A percentile compares a stretch with the other conserved stretches of the same genome.
Conservation (phyloP, 768 basidiomycete species). For the Mycena metata region DNA sequence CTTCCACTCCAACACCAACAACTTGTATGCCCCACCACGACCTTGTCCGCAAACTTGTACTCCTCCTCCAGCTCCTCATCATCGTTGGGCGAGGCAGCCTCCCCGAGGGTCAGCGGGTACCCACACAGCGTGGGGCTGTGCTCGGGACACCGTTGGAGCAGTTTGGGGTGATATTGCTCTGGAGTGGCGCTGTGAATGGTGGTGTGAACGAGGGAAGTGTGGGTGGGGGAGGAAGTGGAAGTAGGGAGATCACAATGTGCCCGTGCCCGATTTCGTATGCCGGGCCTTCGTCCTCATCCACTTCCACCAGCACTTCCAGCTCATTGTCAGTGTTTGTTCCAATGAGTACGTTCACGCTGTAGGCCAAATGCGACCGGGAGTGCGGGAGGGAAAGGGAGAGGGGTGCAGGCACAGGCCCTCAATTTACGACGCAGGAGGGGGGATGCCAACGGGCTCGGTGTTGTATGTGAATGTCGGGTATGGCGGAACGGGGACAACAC, state of each 20-base stretch:
- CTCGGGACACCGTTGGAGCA: too few species aligned
- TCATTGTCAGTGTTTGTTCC: too few species aligned
- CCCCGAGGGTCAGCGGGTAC: too few species aligned
- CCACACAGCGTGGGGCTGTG: background rate
- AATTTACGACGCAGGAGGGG: background rate
- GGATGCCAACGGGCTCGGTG: background rate
- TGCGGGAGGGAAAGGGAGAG: background rate
- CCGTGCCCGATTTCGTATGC: conserved; percentile 31
- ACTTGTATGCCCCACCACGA: too few species aligned
- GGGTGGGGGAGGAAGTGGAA: too few species aligned
- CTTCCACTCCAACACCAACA: too few species aligned
- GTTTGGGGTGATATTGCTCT: conserved; percentile 26
- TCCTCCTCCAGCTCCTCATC: background rate
- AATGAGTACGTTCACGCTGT: background rate
- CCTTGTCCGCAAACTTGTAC: too few species aligned
- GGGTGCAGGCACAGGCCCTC: background rate
- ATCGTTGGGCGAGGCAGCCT: too few species aligned
- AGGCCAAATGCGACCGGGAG: background rate
- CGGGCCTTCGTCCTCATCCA: conserved; percentile 7
- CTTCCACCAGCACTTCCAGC: background rate
- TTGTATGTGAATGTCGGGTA: too few species aligned
- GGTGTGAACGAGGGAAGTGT: background rate
- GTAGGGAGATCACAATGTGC: background rate
- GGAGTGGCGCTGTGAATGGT: too few species aligned
- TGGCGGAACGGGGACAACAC: background rate